These are phyloP conservation scores for Ustilago cynodontis DNA, from an alignment of 1,284 basidiomycete species.

Conservation along the genomic window DNA sequence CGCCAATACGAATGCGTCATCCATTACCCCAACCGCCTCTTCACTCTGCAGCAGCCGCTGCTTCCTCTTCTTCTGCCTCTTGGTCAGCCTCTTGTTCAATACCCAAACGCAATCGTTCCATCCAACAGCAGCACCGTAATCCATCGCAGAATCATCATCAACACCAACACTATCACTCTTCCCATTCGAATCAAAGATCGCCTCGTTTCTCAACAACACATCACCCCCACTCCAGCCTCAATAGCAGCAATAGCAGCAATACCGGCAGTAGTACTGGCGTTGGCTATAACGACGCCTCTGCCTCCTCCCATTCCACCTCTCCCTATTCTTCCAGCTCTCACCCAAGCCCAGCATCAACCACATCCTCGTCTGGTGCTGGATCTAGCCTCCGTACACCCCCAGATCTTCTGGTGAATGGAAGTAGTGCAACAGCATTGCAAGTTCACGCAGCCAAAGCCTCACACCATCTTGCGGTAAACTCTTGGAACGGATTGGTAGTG, in stretches of 20 bases:
- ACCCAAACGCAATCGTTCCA: conserved; percentile 1
- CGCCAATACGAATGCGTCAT: conserved; percentile 36
- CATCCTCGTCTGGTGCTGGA: conserved; percentile 2
- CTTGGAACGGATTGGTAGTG: conserved; percentile 35
- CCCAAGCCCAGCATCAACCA: conserved; percentile 23
- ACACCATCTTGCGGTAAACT: conserved; percentile 27
- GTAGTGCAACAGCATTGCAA: conserved; percentile 2
- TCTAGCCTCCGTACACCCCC: conserved; percentile 52
- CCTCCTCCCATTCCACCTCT: conserved; percentile 14
- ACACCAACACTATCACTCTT: neutral
- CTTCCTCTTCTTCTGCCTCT: conserved; percentile 10
- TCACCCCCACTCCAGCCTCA: no score
- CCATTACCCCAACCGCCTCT: conserved; percentile 1
- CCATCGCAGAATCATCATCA: no score
- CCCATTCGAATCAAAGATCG: neutral
- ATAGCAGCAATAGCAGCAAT: neutral
- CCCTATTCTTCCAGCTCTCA: conserved; percentile 37
- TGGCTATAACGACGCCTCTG: neutral
- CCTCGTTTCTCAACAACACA: neutral
- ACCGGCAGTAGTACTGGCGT: neutral
- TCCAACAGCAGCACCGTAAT: neutral
- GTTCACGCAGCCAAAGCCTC: neutral
- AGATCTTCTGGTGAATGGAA: conserved; percentile 54
- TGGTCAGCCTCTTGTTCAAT: conserved; percentile 5
- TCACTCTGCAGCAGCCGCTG: neutral